These are phyloP conservation scores for Cladosporium sp. DNA, from an alignment of 2,329 filamentous ascomycete genomes.

Conservation along the genomic window DNA sequence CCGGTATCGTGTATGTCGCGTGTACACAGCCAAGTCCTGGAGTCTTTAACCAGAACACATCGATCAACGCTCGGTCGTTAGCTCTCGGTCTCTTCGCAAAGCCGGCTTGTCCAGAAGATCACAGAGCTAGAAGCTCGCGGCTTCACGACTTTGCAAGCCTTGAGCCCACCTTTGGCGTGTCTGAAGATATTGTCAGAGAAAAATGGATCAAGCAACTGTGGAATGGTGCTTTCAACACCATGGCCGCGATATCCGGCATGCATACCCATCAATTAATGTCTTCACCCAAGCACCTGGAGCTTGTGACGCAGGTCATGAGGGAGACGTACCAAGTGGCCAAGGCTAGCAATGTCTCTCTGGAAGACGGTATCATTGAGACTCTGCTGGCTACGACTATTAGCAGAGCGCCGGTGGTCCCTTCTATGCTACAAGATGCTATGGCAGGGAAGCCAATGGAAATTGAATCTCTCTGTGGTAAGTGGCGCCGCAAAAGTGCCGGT, in stretches of 20 bases:
- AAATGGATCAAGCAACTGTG: conserved; percentile 31
- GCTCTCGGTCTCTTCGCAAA: conserved; percentile 19
- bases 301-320: conserved; percentile 23
- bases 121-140: conserved; percentile 5
- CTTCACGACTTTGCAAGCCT: conserved; percentile 21
- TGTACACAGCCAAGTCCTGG: conserved; percentile 26
- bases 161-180: conserved; percentile 23
- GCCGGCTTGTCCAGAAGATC: background rate
- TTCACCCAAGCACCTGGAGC: conserved; percentile 16
- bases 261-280: conserved; percentile 26
- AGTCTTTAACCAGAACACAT: conserved; percentile 24
- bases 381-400: conserved; percentile 22
- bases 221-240: conserved; percentile 29
- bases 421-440: conserved; percentile 30
- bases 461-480: conserved; percentile 27
- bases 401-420: conserved; percentile 25
- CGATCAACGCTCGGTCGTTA: conserved; percentile 24
- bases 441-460: conserved; percentile 27
- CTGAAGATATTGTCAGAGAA: conserved; percentile 22
- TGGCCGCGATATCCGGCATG: conserved; percentile 25
- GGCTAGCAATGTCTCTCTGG: conserved; percentile 22
- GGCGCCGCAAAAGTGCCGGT: background rate
- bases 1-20: conserved; percentile 28
- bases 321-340: conserved; percentile 26
- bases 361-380: conserved; percentile 19